Percentiles rank a stretch among this genome's conserved stretches.
phyloP scores from a whole-genome alignment of 148 eudicot genomes.

The Tetragonia tetragonoides region DNA sequence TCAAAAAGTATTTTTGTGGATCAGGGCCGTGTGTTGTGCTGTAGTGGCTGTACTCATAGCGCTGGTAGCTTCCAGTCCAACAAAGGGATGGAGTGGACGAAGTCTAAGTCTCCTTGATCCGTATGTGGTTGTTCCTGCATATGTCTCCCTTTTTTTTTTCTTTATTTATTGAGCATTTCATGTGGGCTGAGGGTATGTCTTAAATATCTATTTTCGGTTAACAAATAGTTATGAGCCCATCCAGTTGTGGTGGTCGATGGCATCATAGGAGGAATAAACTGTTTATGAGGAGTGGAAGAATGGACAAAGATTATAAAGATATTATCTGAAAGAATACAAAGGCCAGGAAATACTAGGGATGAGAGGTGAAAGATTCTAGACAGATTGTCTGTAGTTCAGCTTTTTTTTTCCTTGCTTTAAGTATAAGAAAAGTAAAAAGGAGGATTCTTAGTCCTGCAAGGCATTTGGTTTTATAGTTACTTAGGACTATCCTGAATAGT shows the following conservation, averaged over 20 bases:
- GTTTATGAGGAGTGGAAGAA: not conserved
- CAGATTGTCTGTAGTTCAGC: not conserved
- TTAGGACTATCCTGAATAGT: not conserved
- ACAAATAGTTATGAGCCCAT: not conserved
- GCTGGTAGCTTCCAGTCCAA: conserved; percentile 95
- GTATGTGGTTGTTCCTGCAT: conserved; percentile 44
- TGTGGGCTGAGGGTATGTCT: not conserved
- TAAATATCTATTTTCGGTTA: not conserved
- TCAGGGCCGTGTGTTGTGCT: conserved; percentile 79
- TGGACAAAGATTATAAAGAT: not conserved
- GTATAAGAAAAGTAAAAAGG: not conserved
- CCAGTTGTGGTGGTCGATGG: not conserved
- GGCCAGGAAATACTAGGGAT: not conserved
- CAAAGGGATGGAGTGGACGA: conserved; percentile 98
- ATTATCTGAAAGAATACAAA: not conserved
- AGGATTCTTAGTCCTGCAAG: not conserved
- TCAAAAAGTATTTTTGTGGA: conserved; percentile 7
- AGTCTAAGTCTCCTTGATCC: conserved; percentile 98
- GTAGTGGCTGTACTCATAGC: conserved; percentile 76
- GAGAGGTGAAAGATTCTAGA: not conserved
- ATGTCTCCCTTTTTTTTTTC: not conserved
- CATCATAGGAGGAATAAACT: not conserved
- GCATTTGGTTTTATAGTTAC: not conserved
- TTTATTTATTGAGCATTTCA: not conserved
- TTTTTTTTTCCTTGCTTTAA: not conserved